Base-by-base conservation (phyloP, 2,329 filamentous ascomycete species). In the Fusarium sp. region DNA sequence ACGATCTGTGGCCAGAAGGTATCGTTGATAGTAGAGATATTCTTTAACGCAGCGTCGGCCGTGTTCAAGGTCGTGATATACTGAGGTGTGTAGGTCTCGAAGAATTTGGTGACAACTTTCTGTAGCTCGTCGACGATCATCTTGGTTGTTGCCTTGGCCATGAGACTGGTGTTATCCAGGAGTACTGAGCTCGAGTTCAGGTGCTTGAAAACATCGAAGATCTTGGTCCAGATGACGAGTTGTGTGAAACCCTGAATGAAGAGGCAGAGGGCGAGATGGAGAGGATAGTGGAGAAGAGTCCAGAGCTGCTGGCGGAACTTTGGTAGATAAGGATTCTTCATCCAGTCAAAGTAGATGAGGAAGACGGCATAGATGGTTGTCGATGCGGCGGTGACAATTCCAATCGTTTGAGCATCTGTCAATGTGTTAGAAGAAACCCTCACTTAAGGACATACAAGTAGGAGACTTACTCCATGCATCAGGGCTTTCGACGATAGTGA, bases 241-340 rank as follows among this genome's bases (percentile, higher is more conserved):
- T 92, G 89, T 11, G 89, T 89, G 43, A 86, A 84, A 19, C 89
- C 90, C 75, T 92, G 90, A 49, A 91, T 87, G n/a, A 91, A 86
- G 11, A 92, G 85, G 19, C 91, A 87, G 37, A 93, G 86, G 10
- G 88, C 83, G 5, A 92, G 84, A 72, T 93, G 90, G 74, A 92
- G 89, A 1, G 90, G 90, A 67, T 91, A 88, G 80, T 92, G 90
- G 2, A 89, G 78, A 5, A 84, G 64, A 0, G 86, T 85, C 88
- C 88, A 90, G 59, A 89, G 80, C 57, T 90, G 88, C 72, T 92
- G 91, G 9, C 88, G 86, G 50, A 89, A 82, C 79, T 84, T 66
- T 80, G 88, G 79, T 84, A 86, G 88, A 37, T 90, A 86, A 66
- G 90, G 86, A 57, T 89, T 89, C 77, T 91, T 90, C 80, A 91